phyloP scores from a whole-genome alignment of 75 land plant species.

The Pinus taeda region DNA sequence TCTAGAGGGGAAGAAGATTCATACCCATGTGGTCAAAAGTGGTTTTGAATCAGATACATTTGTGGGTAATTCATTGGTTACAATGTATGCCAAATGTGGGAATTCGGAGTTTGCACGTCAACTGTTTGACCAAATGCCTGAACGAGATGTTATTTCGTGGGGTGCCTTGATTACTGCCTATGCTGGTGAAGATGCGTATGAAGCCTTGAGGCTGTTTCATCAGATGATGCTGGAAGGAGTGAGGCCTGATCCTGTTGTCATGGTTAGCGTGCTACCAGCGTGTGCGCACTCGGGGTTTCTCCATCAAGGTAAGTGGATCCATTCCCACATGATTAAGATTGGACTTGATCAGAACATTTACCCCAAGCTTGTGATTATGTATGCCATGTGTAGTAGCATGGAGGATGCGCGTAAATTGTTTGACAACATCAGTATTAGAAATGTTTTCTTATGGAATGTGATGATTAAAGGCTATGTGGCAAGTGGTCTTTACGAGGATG shows the following conservation, averaged over 20 bases:
- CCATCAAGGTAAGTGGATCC: slow-evolving; percentile 29
- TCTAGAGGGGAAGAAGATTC: slow-evolving; percentile 48
- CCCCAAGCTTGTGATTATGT: slow-evolving; percentile 31
- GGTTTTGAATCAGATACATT: slow-evolving; percentile 13
- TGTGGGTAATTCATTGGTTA: slow-evolving; percentile 2
- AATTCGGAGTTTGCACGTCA: slow-evolving; percentile 18
- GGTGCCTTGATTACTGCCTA: slow-evolving; percentile 33
- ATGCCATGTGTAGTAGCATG: slow-evolving; percentile 29
- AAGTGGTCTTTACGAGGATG: slow-evolving; percentile 18
- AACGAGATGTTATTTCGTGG: slow-evolving; percentile 28
- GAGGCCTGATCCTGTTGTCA: slow-evolving; percentile 21
- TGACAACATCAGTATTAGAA: slow-evolving; percentile 1
- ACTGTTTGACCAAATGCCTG: slow-evolving; percentile 23
- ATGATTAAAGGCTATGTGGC: slow-evolving; percentile 30
- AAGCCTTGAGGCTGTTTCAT: slow-evolving; percentile 28
- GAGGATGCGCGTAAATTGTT: slow-evolving; percentile 21
- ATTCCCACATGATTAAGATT: slow-evolving; percentile 11
- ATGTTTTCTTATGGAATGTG: slow-evolving; percentile 33
- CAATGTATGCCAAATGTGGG: slow-evolving; percentile 29
- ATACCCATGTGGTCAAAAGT: slow-evolving; percentile 42
- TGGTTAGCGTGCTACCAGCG: slow-evolving; percentile 35
- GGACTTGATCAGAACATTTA: not conserved
- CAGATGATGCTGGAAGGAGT: slow-evolving; percentile 21
- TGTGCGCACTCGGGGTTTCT: slow-evolving; percentile 26
- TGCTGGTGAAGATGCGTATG: slow-evolving; percentile 15